Conservation (phyloP, 2,329 filamentous ascomycete genomes). For the Dactylellina leptospora region DNA sequence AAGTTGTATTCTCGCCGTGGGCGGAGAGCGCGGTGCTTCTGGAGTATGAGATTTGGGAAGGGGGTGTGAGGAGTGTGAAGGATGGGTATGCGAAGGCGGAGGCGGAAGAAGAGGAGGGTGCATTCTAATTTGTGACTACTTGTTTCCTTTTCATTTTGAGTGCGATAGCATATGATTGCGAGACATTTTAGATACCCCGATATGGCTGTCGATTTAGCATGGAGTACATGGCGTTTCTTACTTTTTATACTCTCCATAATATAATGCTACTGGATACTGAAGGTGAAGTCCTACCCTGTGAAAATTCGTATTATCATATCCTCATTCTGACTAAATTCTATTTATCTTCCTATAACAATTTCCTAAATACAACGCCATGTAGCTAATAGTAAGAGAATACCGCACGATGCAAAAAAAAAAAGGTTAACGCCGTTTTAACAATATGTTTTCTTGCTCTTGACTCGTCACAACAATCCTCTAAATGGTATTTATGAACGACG, state of each 20-base stretch:
- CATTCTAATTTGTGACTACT: background rate
- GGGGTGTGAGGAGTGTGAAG: slow-evolving; percentile 62
- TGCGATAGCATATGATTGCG: too few relatives aligned
- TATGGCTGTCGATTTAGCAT: slow-evolving; percentile 33
- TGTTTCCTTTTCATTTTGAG: too few relatives aligned
- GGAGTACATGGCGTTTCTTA: slow-evolving; percentile 12
- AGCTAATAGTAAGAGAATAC: slow-evolving; percentile 10
- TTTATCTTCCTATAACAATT: background rate
- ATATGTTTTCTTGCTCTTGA: slow-evolving; percentile 16
- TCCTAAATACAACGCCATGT: slow-evolving; percentile 19
- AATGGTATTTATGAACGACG: too few relatives aligned
- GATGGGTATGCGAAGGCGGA: background rate
- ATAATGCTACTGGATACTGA: too few relatives aligned
- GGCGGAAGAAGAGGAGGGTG: background rate
- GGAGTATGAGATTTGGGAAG: slow-evolving; percentile 78
- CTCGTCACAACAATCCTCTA: background rate
- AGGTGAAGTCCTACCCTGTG: too few relatives aligned
- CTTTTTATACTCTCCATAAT: too few relatives aligned
- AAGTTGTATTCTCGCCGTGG: slow-evolving; percentile 89
- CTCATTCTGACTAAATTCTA: background rate
- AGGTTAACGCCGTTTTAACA: slow-evolving; percentile 23
- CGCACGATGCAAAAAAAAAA: slow-evolving; percentile 4
- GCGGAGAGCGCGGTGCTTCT: slow-evolving; percentile 67
- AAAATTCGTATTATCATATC: too few relatives aligned
- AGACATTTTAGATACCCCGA: slow-evolving; percentile 19